Base-by-base conservation (phyloP, 495 filamentous ascomycete genomes). In the Trichoderma gamsii region DNA sequence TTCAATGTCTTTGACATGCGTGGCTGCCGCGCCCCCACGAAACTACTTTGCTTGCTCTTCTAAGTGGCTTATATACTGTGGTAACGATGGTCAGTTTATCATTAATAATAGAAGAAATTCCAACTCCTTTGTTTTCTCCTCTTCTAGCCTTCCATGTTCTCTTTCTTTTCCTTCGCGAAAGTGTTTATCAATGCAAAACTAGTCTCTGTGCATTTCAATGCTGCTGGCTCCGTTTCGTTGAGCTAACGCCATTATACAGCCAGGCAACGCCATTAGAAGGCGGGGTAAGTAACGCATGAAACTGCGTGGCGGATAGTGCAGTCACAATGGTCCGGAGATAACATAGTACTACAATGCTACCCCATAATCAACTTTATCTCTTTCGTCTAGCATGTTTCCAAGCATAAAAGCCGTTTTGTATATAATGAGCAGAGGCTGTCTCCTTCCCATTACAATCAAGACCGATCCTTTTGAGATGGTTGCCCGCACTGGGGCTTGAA, bases 351-450 rank as follows among this genome's bases (percentile, higher is more conserved):
- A 21, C n/a, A 11, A 52, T 52, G 21, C 49, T 23, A 52, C 49
- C 49, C 49, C 49, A 52, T 52, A 52, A 52, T 52, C 49, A 23
- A 52, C 18, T 52, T 52, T 52, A 52, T 52, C 49, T 52, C 49
- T 23, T 52, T 23, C 49, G 21, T 9, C 49, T 52, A 21, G 18
- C 49, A 23, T 52, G 49, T 25, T 21, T 21, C 49, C n/a, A 52
- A 52, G 49, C 49, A 52, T 21, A 52, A 23, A 21, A 25, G 49
- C 49, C n/a, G 49, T 52, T 18, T 25, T 52, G 21, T 18, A 52
- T 52, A 52, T 25, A 29, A 29, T 52, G 49, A 25, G 21, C 2
- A 46, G 43, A 52, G 25, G n/a, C n/a, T 25, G n/a, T 2, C 49
- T 52, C 49, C 49, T 52, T 52, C 49, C 49, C 49, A 11, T 52